phyloP scores from a whole-genome alignment of 345 rosid species.

The Linum usitatissimum region DNA sequence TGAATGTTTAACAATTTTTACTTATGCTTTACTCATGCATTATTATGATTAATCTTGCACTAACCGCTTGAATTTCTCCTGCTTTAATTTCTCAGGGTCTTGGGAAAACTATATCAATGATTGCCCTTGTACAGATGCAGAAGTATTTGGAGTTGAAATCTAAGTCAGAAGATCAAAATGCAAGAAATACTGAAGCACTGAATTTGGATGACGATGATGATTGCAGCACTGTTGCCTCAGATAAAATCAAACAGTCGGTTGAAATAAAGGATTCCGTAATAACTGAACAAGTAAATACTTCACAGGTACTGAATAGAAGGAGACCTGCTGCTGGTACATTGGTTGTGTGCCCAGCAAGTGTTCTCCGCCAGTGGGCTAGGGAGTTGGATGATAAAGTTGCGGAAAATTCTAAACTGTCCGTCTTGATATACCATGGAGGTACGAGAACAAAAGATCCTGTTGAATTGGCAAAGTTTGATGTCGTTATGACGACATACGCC shows the following conservation, averaged over 20 bases:
- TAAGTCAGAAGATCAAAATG: slow-evolving; percentile 34
- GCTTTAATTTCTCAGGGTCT: slow-evolving; percentile 55
- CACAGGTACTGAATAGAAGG: slow-evolving; percentile 25
- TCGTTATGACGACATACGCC: slow-evolving; percentile 82
- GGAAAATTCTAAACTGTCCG: slow-evolving; percentile 52
- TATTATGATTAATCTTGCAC: slow-evolving; percentile 1
- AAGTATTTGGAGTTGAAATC: slow-evolving; percentile 42
- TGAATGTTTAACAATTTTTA: slow-evolving; percentile 4
- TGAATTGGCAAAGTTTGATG: slow-evolving; percentile 79
- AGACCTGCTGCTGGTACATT: slow-evolving; percentile 87
- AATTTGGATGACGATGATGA: slow-evolving; percentile 78
- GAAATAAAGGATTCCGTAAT: slow-evolving; percentile 27
- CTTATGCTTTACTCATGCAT: not conserved
- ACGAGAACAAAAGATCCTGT: slow-evolving; percentile 77
- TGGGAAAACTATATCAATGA: slow-evolving; percentile 90
- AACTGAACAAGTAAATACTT: slow-evolving; percentile 41
- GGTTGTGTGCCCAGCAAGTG: slow-evolving; percentile 93
- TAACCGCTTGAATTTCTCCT: slow-evolving; percentile 3
- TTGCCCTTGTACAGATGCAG: slow-evolving; percentile 85
- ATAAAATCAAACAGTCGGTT: slow-evolving; percentile 31
- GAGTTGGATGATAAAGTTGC: slow-evolving; percentile 86
- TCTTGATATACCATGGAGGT: slow-evolving; percentile 78
- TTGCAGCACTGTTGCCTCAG: slow-evolving; percentile 22
- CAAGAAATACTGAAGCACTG: slow-evolving; percentile 57
- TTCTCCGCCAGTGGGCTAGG: slow-evolving; percentile 91